phyloP scores from a whole-genome alignment of 306 rosid species.

The Morella rubra region DNA sequence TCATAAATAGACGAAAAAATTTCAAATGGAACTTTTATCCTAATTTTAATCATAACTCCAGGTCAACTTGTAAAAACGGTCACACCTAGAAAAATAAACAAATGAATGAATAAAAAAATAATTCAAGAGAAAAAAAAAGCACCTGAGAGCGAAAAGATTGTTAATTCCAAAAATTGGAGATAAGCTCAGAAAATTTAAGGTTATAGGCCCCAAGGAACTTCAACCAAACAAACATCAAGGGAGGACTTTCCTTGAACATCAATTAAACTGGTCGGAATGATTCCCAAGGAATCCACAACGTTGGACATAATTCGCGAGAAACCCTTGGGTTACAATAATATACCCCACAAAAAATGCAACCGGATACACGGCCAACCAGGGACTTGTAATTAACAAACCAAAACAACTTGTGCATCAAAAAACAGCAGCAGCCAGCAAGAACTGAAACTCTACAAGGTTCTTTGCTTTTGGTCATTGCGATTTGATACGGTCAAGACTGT shows the following conservation, averaged over 20 bases:
- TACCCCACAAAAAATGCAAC: constrained; percentile 2
- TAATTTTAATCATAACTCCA: no score
- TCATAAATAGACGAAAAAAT: no score
- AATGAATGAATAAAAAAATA: no score
- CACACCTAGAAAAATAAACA: no score
- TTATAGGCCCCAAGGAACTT: background rate
- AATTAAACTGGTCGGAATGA: background rate
- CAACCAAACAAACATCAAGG: background rate
- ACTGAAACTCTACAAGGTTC: constrained; percentile 26
- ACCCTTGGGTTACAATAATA: background rate
- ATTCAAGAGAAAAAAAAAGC: no score
- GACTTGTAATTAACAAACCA: constrained; percentile 17
- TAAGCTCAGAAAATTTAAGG: no score
- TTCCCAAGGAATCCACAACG: background rate
- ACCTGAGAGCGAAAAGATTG: no score
- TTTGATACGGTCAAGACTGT: constrained; percentile 64
- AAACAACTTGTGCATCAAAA: constrained; percentile 5
- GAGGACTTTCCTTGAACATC: background rate
- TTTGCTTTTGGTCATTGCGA: constrained; percentile 17
- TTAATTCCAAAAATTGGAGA: no score
- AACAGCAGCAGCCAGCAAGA: constrained; percentile 22
- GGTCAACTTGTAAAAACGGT: no score
- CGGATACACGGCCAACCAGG: constrained; percentile 5
- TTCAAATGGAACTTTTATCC: no score
- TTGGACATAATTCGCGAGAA: background rate